Base-by-base conservation (phyloP, 805 yeast genomes). In the Wickerhamomyces chaumierensis region DNA sequence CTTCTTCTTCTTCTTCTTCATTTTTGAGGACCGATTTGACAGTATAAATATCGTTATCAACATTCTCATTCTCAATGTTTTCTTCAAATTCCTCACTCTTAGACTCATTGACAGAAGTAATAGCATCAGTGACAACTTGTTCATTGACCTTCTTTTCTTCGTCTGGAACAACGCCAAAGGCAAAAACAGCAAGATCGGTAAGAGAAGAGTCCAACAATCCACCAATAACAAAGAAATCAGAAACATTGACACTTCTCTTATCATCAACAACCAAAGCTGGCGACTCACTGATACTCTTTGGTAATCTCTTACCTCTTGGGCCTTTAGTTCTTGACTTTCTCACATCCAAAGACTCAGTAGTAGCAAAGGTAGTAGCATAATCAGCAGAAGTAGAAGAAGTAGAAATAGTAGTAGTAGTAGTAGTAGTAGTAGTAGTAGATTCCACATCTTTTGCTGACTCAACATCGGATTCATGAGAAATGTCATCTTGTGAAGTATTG, bases 221-320 rank as follows among this genome's bases (percentile, higher is more conserved):
- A 12, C 52, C 51, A 31, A 39, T 33, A 15, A 42, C 25, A 57
- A 55, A 50, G 20, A 49, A 27, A 33, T 46, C 48, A 35, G 46
- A 36, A 25, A 49, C 41, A 9, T 33, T 36, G 18, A 53, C 39
- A n/a, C 11, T 33, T 43, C 57, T 49, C 37, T 46, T 49, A 37
- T 53, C 57, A 2, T 44, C 48, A 16, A 45, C 36, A 9, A 31
- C 13, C 33, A 31, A 17, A 27, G 44, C 48, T 15, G 48, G 53
- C 11, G 38, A 44, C 9, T 42, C 56, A 17, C 66, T 63, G 12
- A 77, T 71, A n/a, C 65, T 57, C 40, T 65, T 68, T 0, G 92
- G 92, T 38, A 81, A 58, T 48, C 73, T 75, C 43, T 84, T 71
- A 0, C 88, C 88, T 44, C 74, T 66, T 34, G 94, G 94, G 0